Percentiles rank a stretch among this genome's conserved stretches.
Evolutionary conservation across 139 green algal genomes (phyloP).

Genomic region (Closterium sp.): DNA sequence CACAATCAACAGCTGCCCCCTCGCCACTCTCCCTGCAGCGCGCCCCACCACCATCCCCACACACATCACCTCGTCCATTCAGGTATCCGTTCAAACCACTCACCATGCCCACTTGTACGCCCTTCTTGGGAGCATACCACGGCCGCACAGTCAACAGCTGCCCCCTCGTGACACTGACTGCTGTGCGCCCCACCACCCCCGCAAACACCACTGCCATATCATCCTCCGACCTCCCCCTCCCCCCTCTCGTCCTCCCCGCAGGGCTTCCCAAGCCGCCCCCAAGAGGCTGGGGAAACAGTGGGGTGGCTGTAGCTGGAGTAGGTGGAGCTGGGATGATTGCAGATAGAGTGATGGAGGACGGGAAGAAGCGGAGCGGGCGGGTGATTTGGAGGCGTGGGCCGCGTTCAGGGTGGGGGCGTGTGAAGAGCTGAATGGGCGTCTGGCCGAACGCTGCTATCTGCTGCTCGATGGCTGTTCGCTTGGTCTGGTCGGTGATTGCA

Average conservation of each 20-base stretch:
- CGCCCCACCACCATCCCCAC: background rate
- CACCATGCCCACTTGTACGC: background rate
- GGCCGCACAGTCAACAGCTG: background rate
- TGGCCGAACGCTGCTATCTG: slow-evolving; percentile 59
- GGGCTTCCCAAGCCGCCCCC: background rate
- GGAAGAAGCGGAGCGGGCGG: slow-evolving; percentile 28
- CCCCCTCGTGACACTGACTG: background rate
- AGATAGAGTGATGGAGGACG: slow-evolving; percentile 23
- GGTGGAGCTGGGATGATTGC: background rate
- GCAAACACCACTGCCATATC: slow-evolving; percentile 2
- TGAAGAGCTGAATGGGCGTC: slow-evolving; percentile 56
- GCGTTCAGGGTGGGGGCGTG: slow-evolving; percentile 14
- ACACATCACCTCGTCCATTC: background rate
- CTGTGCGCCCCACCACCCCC: background rate
- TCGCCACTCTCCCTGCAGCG: background rate
- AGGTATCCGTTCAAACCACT: too few species aligned
- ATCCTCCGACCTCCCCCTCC: background rate
- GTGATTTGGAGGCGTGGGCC: slow-evolving; percentile 12
- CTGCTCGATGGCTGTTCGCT: slow-evolving; percentile 46
- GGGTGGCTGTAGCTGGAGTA: background rate
- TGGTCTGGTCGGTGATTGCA: slow-evolving; percentile 26
- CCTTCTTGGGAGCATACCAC: slow-evolving; percentile 25
- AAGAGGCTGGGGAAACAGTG: background rate
- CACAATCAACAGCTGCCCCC: background rate
- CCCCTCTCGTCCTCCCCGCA: background rate